phyloP scores from a whole-genome alignment of 139 green algal species.

The Chlamydomonas sphaeroides region DNA sequence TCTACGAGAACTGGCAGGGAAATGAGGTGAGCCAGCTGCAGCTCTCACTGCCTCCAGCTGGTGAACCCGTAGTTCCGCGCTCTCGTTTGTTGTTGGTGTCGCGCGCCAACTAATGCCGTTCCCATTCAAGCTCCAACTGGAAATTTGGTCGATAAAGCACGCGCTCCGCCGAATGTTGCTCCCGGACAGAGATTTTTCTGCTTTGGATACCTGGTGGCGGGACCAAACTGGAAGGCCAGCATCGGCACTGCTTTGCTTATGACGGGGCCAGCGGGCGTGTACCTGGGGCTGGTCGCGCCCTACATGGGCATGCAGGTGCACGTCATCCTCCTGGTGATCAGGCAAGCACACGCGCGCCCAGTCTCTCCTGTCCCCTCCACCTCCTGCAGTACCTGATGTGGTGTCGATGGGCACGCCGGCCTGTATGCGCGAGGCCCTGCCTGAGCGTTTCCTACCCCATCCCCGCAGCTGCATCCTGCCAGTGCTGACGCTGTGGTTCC shows the following conservation, averaged over 20 bases:
- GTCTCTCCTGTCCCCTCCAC: not conserved
- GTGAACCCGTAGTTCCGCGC: not conserved
- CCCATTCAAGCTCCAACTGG: not conserved
- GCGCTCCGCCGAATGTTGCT: not conserved
- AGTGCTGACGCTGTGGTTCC: slow-evolving; percentile 59
- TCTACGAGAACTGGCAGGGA: slow-evolving; percentile 75
- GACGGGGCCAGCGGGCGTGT: slow-evolving; percentile 70
- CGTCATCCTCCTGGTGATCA: slow-evolving; percentile 59
- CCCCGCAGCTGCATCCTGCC: slow-evolving; percentile 59
- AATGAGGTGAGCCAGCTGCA: slow-evolving; percentile 61
- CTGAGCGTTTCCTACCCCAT: not conserved
- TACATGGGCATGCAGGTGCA: slow-evolving; percentile 62
- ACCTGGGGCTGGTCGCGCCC: slow-evolving; percentile 72
- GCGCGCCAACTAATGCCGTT: too few species aligned
- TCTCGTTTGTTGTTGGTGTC: not conserved
- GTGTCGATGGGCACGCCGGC: not conserved
- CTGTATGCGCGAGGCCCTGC: not conserved
- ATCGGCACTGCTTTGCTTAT: slow-evolving; percentile 73
- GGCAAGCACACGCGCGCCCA: slow-evolving; percentile 17
- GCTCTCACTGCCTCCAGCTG: not conserved
- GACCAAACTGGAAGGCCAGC: slow-evolving; percentile 83
- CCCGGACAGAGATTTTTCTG: slow-evolving; percentile 63
- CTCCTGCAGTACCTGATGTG: too few species aligned
- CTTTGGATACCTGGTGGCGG: slow-evolving; percentile 63
- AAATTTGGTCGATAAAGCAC: not conserved